These are phyloP conservation scores for Marasmius tenuissimus DNA, from an alignment of 1,284 basidiomycete genomes.

Conservation along the genomic window DNA sequence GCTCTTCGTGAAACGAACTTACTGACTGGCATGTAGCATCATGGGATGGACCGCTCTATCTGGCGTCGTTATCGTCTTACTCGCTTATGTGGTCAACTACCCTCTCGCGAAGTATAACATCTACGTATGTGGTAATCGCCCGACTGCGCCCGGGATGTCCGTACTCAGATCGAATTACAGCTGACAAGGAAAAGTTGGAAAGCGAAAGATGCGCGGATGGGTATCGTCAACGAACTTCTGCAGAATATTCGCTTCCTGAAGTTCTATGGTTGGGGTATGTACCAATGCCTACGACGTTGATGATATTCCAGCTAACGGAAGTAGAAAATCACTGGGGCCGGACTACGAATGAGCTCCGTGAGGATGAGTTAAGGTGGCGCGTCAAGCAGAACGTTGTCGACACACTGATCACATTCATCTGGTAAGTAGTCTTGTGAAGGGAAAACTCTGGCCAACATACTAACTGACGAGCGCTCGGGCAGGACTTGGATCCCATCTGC, in stretches of 20 bases:
- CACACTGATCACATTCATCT: slow-evolving; percentile 61
- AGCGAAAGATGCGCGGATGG: slow-evolving; percentile 76
- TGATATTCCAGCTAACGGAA: slow-evolving; percentile 5
- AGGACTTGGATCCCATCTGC: slow-evolving; percentile 75
- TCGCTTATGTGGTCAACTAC: slow-evolving; percentile 68
- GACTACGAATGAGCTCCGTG: slow-evolving; percentile 49
- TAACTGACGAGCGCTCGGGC: not conserved
- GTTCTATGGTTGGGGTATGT: slow-evolving; percentile 69
- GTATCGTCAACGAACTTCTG: slow-evolving; percentile 78
- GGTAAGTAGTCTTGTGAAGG: slow-evolving; percentile 33
- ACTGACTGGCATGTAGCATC: slow-evolving; percentile 42
- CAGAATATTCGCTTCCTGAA: slow-evolving; percentile 73
- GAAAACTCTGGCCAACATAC: not conserved
- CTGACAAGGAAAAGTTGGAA: slow-evolving; percentile 65
- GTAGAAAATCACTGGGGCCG: slow-evolving; percentile 55
- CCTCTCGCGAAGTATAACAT: slow-evolving; percentile 67
- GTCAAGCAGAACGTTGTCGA: slow-evolving; percentile 63
- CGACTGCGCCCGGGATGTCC: not conserved
- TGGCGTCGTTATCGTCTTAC: slow-evolving; percentile 69
- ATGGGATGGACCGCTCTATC: slow-evolving; percentile 83
- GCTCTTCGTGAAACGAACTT: not conserved
- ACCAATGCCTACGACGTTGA: not conserved
- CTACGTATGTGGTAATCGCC: slow-evolving; percentile 39
- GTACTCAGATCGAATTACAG: slow-evolving; percentile 27
- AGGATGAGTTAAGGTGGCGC: slow-evolving; percentile 61